phyloP scores from a whole-genome alignment of 768 basidiomycete species.

The Steccherinum ochraceum region DNA sequence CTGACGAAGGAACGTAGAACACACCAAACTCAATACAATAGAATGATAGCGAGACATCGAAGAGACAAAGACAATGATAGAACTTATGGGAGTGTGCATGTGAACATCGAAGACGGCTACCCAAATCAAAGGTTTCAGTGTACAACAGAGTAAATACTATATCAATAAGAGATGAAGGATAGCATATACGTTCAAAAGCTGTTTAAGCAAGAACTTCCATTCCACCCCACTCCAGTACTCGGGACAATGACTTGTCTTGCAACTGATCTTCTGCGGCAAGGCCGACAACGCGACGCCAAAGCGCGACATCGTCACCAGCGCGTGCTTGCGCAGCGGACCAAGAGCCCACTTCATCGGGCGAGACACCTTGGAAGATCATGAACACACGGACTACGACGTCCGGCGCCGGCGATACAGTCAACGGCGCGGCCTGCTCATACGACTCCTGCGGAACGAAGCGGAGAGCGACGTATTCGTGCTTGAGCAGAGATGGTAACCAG shows the following conservation, averaged over 20 bases:
- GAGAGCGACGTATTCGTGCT: neutral
- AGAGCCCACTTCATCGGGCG: neutral
- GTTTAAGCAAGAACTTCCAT: too few species aligned
- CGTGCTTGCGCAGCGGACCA: neutral
- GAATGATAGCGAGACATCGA: too few species aligned
- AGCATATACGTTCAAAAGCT: too few species aligned
- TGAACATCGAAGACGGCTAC: too few species aligned
- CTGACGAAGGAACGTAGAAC: too few species aligned
- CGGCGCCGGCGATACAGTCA: neutral
- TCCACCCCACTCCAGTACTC: neutral
- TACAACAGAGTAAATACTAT: too few species aligned
- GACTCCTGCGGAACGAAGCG: neutral
- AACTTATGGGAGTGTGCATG: too few species aligned
- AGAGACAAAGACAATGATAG: too few species aligned
- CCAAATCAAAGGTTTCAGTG: too few species aligned
- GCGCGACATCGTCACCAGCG: neutral
- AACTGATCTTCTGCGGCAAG: neutral
- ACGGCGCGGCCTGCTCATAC: neutral
- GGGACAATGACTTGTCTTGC: neutral
- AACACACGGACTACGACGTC: neutral
- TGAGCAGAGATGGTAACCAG: neutral
- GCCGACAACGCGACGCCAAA: neutral
- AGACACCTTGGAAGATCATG: neutral
- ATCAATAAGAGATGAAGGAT: too few species aligned
- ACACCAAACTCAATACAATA: too few species aligned